Evolutionary conservation across 2,329 filamentous ascomycete species (phyloP), one percentile per base, ranked within the genome.

Genomic region (Hysterium pulicare): DNA sequence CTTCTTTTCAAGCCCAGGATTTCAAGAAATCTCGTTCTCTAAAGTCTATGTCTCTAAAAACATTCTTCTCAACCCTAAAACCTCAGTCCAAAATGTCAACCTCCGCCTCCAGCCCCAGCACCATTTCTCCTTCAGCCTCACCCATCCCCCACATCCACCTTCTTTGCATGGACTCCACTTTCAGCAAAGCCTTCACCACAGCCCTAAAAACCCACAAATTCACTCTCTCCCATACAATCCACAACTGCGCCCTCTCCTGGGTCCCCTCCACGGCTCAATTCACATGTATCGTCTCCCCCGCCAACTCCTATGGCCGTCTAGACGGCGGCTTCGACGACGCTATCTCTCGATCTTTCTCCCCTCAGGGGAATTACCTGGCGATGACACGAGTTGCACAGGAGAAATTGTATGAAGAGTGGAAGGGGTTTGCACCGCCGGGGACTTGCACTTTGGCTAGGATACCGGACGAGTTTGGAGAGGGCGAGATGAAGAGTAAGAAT

Each of bases 261-360:
- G 52, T 78, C 2, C 59, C 70, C 0, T 9, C 51, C 0, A 38
- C 45, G 1, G 54, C 67, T 7, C 59, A 59, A 22, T 77, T 76
- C 51, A 71, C 78, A 51, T 61, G 72, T 10, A 60, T 79, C 32
- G 74, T 78, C 17, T 79, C 76, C 1, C 76, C 76, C 0, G 74
- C 76, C 32, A 79, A 79, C 50, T 77, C 74, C 1, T 79, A 77
- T 53, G 76, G 69, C 21, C 67, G 69, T 1, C 68, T 81, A 1
- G 76, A 79, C 47, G 77, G 77, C 21, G 73, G 68, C 36, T 69
- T 80, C 47, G 75, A 79, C 56, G 71, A 77, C 48, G 76, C 76
- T 19, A 74, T 79, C 41, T 77, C 75, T 0, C 64, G 68, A 23
- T 66, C 67, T 9, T 71, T 78, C 45, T 71, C 71, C 1, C 74